Base-by-base conservation (phyloP, 768 basidiomycete genomes). In the Basidioascus undulatus region DNA sequence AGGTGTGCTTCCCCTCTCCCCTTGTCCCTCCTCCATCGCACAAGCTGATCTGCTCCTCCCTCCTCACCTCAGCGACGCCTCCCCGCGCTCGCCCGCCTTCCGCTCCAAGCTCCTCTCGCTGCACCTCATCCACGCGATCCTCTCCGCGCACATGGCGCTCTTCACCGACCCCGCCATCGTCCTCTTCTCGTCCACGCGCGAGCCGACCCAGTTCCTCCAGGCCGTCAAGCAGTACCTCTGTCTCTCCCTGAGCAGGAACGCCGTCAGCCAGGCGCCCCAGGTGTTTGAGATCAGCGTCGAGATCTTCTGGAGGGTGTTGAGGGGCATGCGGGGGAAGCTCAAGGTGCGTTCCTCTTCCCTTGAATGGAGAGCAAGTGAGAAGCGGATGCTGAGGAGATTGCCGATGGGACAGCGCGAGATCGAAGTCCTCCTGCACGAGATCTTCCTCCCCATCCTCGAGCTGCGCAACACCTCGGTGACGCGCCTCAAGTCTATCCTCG, bases 271-370 rank as follows among this genome's bases (percentile, higher is more conserved):
- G 3, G 84, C 96, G 6, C 76, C 78, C 2, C 87, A 89, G 57
- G 87, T 98, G 12, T 98, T 98, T 57, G 92, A 98, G 55, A 73
- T 86, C 39, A 84, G 83, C 52, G 87, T 94, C 37, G 92, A 96
- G 61, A 92, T 96, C 44, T 96, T 96, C 60, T 94, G 89, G 84
- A 70, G 82, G 50, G 78, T 92, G 37, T 58, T 96, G n/a, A 72
- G 77, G 33, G 80, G 83, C 10, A 75, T 98, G 72, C 71, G 92
- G 23, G 82, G 81, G 15, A 89, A 82, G 62, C 69, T 98, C 49
- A 98, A 98, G 74, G 86, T 82, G 49, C 31, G 61, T 51, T 4
- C 13, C 6, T 4, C n/a, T 5, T 4, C 26, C 25, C n/a, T 36
- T 36, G 13, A 39, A 35, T n/a, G n/a, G n/a, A n/a, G n/a, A n/a